phyloP scores from a whole-genome alignment of 768 basidiomycete species.

The Tylopilus balloui region DNA sequence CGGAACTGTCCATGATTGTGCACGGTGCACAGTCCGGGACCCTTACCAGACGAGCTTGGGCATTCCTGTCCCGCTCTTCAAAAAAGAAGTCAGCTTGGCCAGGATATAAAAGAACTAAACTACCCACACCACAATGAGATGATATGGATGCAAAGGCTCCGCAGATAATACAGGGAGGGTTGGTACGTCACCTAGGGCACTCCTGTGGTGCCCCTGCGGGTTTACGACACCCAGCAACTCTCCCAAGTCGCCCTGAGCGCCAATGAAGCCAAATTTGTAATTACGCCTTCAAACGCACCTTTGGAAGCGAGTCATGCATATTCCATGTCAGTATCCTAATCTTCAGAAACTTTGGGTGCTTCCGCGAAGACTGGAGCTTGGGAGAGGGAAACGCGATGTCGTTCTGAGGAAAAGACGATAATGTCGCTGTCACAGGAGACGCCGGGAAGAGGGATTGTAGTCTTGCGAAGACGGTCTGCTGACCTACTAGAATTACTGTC shows the following conservation, averaged over 20 bases:
- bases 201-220: constrained; percentile 31
- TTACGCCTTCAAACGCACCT: constrained; percentile 38
- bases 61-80: constrained; percentile 71
- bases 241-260: constrained; percentile 61
- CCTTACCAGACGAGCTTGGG: constrained; percentile 65
- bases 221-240: constrained; percentile 66
- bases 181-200: constrained; percentile 21
- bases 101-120: background rate
- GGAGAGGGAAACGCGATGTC: constrained; percentile 20
- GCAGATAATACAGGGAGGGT: constrained; percentile 45
- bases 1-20: constrained; percentile 1
- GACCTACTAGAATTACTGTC: constrained; percentile 22
- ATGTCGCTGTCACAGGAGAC: constrained; percentile 23
- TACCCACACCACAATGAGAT: constrained; percentile 72
- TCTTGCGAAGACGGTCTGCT: constrained; percentile 44
- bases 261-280: constrained; percentile 4
- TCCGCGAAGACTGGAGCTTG: constrained; percentile 22
- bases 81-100: constrained; percentile 25
- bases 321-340: constrained; percentile 76
- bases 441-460: constrained; percentile 50
- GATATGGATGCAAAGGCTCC: constrained; percentile 64
- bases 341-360: constrained; percentile 49
- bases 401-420: constrained; percentile 21
- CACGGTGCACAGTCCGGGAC: background rate
- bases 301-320: constrained; percentile 80